Base-by-base conservation (phyloP, 805 yeast genomes). In the Yamadazyma akitaensis region DNA sequence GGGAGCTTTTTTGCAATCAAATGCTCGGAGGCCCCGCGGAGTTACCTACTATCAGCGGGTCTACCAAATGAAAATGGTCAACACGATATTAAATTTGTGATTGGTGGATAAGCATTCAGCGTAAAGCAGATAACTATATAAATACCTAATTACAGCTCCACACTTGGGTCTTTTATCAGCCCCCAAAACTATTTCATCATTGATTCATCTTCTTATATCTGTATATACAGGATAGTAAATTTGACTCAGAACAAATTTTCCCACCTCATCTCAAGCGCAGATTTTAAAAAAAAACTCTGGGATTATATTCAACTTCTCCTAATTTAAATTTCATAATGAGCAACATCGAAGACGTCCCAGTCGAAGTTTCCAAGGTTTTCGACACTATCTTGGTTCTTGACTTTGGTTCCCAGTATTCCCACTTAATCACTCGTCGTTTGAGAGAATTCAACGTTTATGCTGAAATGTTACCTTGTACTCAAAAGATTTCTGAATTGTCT, bases 401-500 rank as follows among this genome's bases (percentile, higher is more conserved):
- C 68, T 94, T 94, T 64, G 99, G 99, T 53, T 94, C 99, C 51
- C 99, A 94, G 75, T 94, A 94, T 75, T 88, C 97, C 48, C 99
- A 94, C 64, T 74, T 94, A 66, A 90, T 94, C 67, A 91, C 97
- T 51, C 86, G 99, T 73, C 88, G 99, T 73, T 80, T 94, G 59
- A 88, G 99, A 79, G 99, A 94, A 70, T 88, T 91, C 77, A 90
- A 94, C 68, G 92, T 94, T 56, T 94, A 94, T 70, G 98, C 99
- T 56, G 99, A 94, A 75, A 94, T 94, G 99, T 80, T 94, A 54
- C 99, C 99, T 57, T 94, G 99, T 74, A 94, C 99, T 45, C 99
- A 95, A 73, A 94, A 94, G 76, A 92, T 94, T 64, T 66, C 85
- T 46, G 97, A 92, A 57, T 79, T 94, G 59, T 70, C 83, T 50